These are phyloP conservation scores for Sordaria brevicollis DNA, from an alignment of 495 filamentous ascomycete genomes.

Conservation along the genomic window DNA sequence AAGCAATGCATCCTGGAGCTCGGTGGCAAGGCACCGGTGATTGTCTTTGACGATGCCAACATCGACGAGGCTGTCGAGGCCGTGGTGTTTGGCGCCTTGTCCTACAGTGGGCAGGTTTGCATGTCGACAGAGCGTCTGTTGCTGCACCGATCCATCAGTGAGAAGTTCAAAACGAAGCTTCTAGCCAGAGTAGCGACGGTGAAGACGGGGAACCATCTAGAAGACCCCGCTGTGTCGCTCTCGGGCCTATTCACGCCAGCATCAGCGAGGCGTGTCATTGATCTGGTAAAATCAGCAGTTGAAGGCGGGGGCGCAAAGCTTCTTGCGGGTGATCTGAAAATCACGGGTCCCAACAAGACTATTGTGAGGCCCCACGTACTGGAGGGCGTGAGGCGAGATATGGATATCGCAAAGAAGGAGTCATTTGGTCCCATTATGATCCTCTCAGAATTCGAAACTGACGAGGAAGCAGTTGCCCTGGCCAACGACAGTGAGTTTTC, in stretches of 20 bases:
- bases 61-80: conserved; percentile 24
- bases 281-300: conserved; percentile 45
- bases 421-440: conserved; percentile 26
- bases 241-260: conserved; percentile 45
- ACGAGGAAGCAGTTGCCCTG: conserved; percentile 22
- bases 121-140: conserved; percentile 29
- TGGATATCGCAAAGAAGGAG: conserved; percentile 24
- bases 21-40: conserved; percentile 25
- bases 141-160: conserved; percentile 16
- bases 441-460: conserved; percentile 15
- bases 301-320: conserved; percentile 20
- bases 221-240: conserved; percentile 30
- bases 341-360: conserved; percentile 16
- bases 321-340: conserved; percentile 16
- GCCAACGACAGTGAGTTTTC: conserved; percentile 25
- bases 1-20: conserved; percentile 44
- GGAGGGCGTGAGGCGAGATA: conserved; percentile 14
- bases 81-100: conserved; percentile 19
- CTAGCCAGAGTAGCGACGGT: conserved; percentile 9
- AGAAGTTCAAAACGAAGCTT: conserved; percentile 16
- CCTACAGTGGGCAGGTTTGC: conserved; percentile 25
- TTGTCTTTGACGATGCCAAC: conserved; percentile 25
- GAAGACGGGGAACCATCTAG: conserved; percentile 21
- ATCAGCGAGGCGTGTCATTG: conserved; percentile 45
- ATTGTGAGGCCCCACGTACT: conserved; percentile 23